Evolutionary conservation across 2,329 filamentous ascomycete genomes (phyloP).

Genomic region (Ascochyta lentis): DNA sequence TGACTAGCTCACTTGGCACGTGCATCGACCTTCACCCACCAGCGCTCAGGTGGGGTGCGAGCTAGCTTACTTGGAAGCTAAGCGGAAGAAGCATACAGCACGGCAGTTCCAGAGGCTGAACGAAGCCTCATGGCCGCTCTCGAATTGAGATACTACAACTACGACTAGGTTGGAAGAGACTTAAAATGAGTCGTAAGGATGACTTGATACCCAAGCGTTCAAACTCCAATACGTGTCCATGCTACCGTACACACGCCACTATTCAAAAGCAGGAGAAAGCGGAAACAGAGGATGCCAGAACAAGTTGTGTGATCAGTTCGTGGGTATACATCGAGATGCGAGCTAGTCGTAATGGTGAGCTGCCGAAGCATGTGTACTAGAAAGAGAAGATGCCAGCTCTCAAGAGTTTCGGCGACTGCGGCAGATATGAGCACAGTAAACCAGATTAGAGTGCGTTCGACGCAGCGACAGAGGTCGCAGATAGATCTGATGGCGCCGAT

Average conservation of each 20-base stretch:
- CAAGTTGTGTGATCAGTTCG: slow-evolving; percentile 19
- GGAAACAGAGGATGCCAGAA: slow-evolving; percentile 16
- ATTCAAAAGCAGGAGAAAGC: slow-evolving; percentile 24
- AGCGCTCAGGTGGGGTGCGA: background rate
- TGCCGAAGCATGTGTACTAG: slow-evolving; percentile 12
- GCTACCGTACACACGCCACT: slow-evolving; percentile 16
- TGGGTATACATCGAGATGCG: slow-evolving; percentile 37
- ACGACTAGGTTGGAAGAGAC: background rate
- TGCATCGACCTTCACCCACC: slow-evolving; percentile 11
- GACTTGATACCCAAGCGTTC: background rate
- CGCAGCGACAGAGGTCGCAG: slow-evolving; percentile 27
- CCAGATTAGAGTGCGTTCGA: slow-evolving; percentile 35
- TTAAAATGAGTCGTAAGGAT: background rate
- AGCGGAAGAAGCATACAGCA: no score
- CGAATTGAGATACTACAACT: slow-evolving; percentile 5
- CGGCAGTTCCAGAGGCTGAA: background rate
- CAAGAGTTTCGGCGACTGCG: slow-evolving; percentile 5
- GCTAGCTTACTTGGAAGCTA: no score
- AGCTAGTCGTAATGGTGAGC: slow-evolving; percentile 15
- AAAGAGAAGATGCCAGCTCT: slow-evolving; percentile 10
- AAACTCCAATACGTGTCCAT: background rate
- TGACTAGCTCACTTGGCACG: slow-evolving; percentile 8
- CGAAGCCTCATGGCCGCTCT: background rate
- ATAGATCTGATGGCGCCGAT: slow-evolving; percentile 28
- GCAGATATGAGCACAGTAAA: slow-evolving; percentile 43